A percentile compares a stretch with the other conserved stretches of the same genome.
phyloP scores from a whole-genome alignment of 2,329 filamentous ascomycete genomes.

The Stachybotrys echinatus region DNA sequence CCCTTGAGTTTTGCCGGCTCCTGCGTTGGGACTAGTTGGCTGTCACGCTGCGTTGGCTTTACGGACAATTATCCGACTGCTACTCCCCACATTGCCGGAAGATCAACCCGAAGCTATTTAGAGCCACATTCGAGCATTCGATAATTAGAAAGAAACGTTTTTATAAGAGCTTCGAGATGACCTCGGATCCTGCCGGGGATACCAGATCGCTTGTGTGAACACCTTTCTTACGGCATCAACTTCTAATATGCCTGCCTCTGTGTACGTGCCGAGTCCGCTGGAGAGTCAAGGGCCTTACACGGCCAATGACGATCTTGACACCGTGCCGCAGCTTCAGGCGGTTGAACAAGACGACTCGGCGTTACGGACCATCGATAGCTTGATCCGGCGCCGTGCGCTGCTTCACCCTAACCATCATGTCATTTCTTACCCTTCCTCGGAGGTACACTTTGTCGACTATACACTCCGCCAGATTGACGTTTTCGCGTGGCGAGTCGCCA shows the following conservation, averaged over 20 bases:
- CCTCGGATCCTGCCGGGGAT: no score
- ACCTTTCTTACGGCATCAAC: no score
- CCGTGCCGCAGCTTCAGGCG: background rate
- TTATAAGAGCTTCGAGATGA: no score
- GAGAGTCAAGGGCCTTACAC: constrained; percentile 6
- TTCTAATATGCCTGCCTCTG: constrained; percentile 10
- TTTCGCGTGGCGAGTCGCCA: constrained; percentile 22
- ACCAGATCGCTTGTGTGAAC: no score
- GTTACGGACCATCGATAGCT: constrained; percentile 16
- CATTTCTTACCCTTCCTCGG: constrained; percentile 35
- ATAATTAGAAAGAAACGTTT: no score
- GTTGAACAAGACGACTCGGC: constrained; percentile 12
- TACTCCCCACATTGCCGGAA: no score
- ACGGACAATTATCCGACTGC: no score
- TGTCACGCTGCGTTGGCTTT: no score
- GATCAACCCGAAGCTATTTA: no score
- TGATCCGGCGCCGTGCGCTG: constrained; percentile 16
- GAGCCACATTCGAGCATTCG: no score
- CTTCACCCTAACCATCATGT: constrained; percentile 27
- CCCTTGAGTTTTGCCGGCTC: no score
- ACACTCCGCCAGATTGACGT: constrained; percentile 39
- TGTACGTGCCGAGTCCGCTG: constrained; percentile 7
- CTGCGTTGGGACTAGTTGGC: no score
- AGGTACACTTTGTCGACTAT: constrained; percentile 40
- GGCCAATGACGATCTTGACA: background rate